Conservation (phyloP, 2,329 filamentous ascomycete species). For the Blumeria hordei region DNA sequence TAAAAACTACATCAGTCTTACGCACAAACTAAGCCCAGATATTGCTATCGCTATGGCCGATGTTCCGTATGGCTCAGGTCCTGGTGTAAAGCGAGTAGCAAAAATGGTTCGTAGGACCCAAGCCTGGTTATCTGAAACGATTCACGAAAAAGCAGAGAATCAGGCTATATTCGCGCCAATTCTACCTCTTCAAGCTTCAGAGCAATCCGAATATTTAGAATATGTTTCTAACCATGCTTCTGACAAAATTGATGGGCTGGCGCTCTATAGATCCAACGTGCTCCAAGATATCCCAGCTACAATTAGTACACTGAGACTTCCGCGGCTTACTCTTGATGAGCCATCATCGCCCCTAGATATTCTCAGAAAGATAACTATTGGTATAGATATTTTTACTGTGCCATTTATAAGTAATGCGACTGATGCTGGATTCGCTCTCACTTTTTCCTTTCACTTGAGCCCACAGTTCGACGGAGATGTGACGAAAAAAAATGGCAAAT, state of each 20-base stretch:
- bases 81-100: constrained; percentile 46
- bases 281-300: constrained; percentile 39
- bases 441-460: constrained; percentile 45
- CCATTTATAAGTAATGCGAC: constrained; percentile 53
- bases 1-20: constrained; percentile 41
- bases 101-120: constrained; percentile 78
- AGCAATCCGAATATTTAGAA: constrained; percentile 61
- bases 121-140: constrained; percentile 50
- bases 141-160: constrained; percentile 18
- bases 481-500: constrained; percentile 5
- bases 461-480: constrained; percentile 3
- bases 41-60: constrained; percentile 62
- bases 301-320: constrained; percentile 31
- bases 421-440: constrained; percentile 64
- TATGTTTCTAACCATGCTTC: constrained; percentile 40
- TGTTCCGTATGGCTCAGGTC: constrained; percentile 29
- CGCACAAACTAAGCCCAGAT: constrained; percentile 48
- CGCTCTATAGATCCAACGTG: constrained; percentile 52
- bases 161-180: constrained; percentile 37
- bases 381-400: constrained; percentile 57
- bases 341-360: constrained; percentile 51
- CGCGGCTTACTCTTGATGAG: constrained; percentile 49
- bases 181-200: constrained; percentile 47
- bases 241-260: constrained; percentile 39
- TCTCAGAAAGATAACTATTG: constrained; percentile 49